Percentiles rank a stretch among this genome's conserved stretches.
Conservation (phyloP, 805 yeast genomes). For the Teunomyces cretensis region DNA sequence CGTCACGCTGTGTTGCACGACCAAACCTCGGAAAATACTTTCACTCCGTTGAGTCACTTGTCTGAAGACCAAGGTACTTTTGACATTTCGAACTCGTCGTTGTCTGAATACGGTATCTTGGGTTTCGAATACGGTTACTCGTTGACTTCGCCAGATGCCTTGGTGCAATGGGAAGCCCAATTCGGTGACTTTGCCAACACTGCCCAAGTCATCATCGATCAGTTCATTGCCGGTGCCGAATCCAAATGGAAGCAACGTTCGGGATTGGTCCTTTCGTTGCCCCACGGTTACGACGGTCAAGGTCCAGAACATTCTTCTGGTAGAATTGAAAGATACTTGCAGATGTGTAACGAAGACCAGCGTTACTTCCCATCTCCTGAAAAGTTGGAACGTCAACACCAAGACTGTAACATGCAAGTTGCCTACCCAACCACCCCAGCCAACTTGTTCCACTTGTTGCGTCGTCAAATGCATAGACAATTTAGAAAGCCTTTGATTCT, state of each 20-base stretch:
- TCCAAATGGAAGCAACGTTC: slow-evolving; percentile 99
- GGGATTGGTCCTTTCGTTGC: slow-evolving; percentile 90
- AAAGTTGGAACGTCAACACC: slow-evolving; percentile 94
- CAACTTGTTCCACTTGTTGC: slow-evolving; percentile 89
- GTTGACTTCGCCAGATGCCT: slow-evolving; percentile 93
- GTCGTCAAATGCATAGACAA: slow-evolving; percentile 99
- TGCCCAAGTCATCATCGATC: slow-evolving; percentile 96
- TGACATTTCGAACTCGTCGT: slow-evolving; percentile 87
- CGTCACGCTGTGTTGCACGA: slow-evolving; percentile 98
- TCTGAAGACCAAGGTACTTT: slow-evolving; percentile 82
- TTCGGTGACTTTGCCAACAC: slow-evolving; percentile 99
- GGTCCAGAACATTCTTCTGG: slow-evolving; percentile 99
- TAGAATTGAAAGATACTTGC: slow-evolving; percentile 94
- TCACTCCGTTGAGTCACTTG: slow-evolving; percentile 82
- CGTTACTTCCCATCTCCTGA: slow-evolving; percentile 88
- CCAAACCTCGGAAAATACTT: slow-evolving; percentile 79
- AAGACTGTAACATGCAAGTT: slow-evolving; percentile 96
- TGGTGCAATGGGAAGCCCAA: slow-evolving; percentile 99
- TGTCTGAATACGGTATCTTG: slow-evolving; percentile 98
- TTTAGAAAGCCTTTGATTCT: slow-evolving; percentile 88
- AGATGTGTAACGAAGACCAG: slow-evolving; percentile 93
- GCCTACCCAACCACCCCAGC: slow-evolving; percentile 99
- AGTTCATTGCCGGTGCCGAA: slow-evolving; percentile 95
- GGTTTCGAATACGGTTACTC: slow-evolving; percentile 99
- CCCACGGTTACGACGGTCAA: slow-evolving; percentile 99